phyloP scores from a whole-genome alignment of 2,329 filamentous ascomycete genomes.

The Cadophora malorum region DNA sequence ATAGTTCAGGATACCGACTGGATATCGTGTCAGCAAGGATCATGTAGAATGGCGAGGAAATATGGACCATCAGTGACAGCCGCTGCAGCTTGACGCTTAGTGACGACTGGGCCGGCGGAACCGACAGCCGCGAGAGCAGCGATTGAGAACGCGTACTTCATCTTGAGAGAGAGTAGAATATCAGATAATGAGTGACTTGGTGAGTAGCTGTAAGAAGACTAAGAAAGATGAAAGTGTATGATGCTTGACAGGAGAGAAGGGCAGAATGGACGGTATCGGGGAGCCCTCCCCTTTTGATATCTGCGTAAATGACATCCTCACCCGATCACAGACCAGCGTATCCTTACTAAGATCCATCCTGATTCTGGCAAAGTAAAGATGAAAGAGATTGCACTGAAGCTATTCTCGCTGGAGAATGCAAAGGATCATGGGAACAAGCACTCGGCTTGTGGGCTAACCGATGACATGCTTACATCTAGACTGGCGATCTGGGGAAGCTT shows the following conservation, averaged over 20 bases:
- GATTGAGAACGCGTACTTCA: slow-evolving; percentile 36
- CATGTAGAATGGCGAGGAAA: background rate
- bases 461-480: slow-evolving; percentile 2
- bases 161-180: slow-evolving; percentile 21
- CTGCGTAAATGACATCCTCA: background rate
- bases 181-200: slow-evolving; percentile 23
- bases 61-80: slow-evolving; percentile 31
- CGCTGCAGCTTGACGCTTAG: slow-evolving; percentile 22
- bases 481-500: slow-evolving; percentile 19
- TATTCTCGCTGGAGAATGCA: slow-evolving; percentile 9
- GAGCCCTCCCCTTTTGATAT: background rate
- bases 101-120: slow-evolving; percentile 32
- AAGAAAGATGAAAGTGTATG: background rate
- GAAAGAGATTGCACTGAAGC: slow-evolving; percentile 24
- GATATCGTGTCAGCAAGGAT: background rate
- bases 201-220: slow-evolving; percentile 21
- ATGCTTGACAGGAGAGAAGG: background rate
- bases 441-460: slow-evolving; percentile 18
- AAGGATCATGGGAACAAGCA: background rate
- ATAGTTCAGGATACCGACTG: slow-evolving; percentile 51
- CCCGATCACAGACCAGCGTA: background rate
- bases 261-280: background rate
- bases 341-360: background rate
- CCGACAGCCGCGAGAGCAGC: slow-evolving; percentile 34
- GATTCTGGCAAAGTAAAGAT: background rate